Conservation (phyloP, 305 asterid genomes). For the Euphrasia arctica region DNA sequence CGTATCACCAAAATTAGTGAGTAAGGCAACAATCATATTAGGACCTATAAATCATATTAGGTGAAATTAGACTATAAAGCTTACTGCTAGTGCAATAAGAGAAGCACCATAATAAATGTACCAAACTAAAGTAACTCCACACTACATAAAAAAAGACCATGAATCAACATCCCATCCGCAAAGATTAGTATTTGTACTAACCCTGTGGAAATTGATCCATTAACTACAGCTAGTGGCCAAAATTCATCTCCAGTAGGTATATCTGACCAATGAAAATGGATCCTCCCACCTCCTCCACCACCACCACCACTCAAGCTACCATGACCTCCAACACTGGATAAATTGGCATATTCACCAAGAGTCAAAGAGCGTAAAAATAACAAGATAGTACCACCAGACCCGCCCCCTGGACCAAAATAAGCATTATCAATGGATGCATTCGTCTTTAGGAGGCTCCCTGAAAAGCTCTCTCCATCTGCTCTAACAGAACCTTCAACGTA, state of each 20-base stretch:
- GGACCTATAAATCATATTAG: background rate
- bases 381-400: constrained; percentile 97
- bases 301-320: constrained; percentile 83
- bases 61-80: constrained; percentile 13
- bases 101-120: constrained; percentile 12
- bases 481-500: constrained; percentile 72
- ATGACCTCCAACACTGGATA: constrained; percentile 87
- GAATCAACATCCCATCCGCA: constrained; percentile 17
- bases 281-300: constrained; percentile 99
- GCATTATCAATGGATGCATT: constrained; percentile 27
- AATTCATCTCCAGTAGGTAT: constrained; percentile 93
- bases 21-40: constrained; percentile 3
- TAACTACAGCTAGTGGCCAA: constrained; percentile 80
- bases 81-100: constrained; percentile 21
- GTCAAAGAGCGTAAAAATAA: constrained; percentile 61
- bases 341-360: constrained; percentile 56
- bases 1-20: background rate
- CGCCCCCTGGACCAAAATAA: constrained; percentile 80
- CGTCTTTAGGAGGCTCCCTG: constrained; percentile 33
- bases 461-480: constrained; percentile 77
- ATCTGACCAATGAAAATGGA: constrained; percentile 96
- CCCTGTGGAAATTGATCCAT: constrained; percentile 81
- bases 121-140: constrained; percentile 23
- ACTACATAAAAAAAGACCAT: constrained; percentile 7
- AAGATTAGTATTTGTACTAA: constrained; percentile 34